These are phyloP conservation scores for Bjerkandera adusta DNA, from an alignment of 1,284 basidiomycete genomes.

Conservation along the genomic window DNA sequence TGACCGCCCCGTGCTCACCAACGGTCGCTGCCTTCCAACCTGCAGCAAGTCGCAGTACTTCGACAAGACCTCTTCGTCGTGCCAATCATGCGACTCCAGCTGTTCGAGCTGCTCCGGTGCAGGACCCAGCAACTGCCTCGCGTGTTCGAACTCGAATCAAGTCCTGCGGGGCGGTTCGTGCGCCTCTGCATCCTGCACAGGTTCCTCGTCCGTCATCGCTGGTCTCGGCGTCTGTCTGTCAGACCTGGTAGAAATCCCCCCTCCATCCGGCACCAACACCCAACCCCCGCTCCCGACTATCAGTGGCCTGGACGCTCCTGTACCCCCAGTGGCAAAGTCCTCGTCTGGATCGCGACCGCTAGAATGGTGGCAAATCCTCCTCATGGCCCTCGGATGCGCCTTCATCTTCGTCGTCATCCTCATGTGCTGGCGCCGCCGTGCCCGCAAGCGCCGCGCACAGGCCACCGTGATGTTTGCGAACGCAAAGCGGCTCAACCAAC, in stretches of 20 bases:
- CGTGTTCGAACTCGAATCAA: conserved; percentile 61
- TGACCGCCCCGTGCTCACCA: conserved; percentile 65
- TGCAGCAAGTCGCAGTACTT: conserved; percentile 72
- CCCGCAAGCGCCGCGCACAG: conserved; percentile 62
- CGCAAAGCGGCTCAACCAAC: conserved; percentile 49
- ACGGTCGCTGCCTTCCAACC: conserved; percentile 72
- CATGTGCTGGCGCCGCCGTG: conserved; percentile 65
- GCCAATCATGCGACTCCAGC: conserved; percentile 67
- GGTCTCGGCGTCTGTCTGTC: conserved; percentile 77
- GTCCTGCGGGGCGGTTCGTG: conserved; percentile 67
- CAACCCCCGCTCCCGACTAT: conserved; percentile 50
- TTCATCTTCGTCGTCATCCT: conserved; percentile 70
- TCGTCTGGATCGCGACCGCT: conserved; percentile 35
- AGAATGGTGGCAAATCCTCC: conserved; percentile 78
- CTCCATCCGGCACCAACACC: conserved; percentile 42
- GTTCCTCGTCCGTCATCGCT: conserved; percentile 51
- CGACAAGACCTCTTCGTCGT: conserved; percentile 59
- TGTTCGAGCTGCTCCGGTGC: conserved; percentile 74
- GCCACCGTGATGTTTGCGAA: conserved; percentile 64
- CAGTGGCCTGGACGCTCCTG: conserved; percentile 49
- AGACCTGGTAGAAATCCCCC: conserved; percentile 58
- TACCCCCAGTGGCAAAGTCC: conserved; percentile 26
- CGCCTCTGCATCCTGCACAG: conserved; percentile 55
- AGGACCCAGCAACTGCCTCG: conserved; percentile 66
- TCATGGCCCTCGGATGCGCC: conserved; percentile 77